Evolutionary conservation across 345 rosid species (phyloP), one percentile per base, ranked within the genome.

Genomic region (Sapria himalayana): DNA sequence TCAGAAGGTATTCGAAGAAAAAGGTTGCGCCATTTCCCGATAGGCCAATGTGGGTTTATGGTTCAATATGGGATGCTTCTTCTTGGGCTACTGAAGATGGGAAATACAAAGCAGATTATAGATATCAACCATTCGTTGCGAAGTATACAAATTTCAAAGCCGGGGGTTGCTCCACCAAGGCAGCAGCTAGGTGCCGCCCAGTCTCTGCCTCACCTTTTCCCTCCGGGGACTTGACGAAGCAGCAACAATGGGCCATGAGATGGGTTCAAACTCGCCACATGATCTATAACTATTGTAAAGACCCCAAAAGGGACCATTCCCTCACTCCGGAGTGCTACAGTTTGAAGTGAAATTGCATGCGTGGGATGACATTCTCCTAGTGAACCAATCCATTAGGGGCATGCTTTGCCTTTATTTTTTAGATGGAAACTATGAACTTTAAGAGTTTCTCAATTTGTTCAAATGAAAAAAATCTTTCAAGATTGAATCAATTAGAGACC

Each of bases 61-160:
- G 95, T 46, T 89, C 98, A 32, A 89, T 89, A 41, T 89, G 98
- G 98, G 98, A 89, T 27, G 98, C 98, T 2, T 82, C 98, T 3
- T 69, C 91, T 1, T 89, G 98, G 98, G 98, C 98, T 5, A 89
- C 98, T 0, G 98, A 89, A 17, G 72, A 89, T 43, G 94, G 98
- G 11, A 89, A 71, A 61, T 89, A 89, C 81, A 89, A 72, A 65
- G 95, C 84, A 0, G 78, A 89, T 37, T 82, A 82, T 11, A 65
- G 47, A 13, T 89, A 79, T 61, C 98, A 89, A 27, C 98, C 98
- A 1, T 89, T 89, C 42, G 61, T 76, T 23, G 94, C 84, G 0
- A 49, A 43, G 43, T 89, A 70, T 54, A 74, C 73, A 46, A 70
- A 69, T 51, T 89, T 89, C 57, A 72, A 71, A 45, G 82, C 80